Percentiles rank a stretch among this genome's conserved stretches.
Conservation (phyloP, 2,329 filamentous ascomycete genomes). For the Pyrenophora teres region DNA sequence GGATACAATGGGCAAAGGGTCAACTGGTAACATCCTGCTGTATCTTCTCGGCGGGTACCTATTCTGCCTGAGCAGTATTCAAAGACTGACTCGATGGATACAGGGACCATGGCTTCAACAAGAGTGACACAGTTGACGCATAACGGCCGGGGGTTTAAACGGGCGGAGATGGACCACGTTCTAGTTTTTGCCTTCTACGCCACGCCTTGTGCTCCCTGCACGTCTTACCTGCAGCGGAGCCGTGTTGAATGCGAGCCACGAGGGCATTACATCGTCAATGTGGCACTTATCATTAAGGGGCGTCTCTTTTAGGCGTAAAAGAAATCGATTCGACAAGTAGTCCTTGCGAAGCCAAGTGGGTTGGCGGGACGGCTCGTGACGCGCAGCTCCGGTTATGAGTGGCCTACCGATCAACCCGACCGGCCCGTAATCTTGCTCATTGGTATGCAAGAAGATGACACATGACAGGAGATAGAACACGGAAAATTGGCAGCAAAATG, state of each 20-base stretch:
- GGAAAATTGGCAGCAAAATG: too few relatives aligned
- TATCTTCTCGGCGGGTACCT: background rate
- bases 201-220: background rate
- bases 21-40: background rate
- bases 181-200: background rate
- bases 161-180: background rate
- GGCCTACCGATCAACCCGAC: conserved; percentile 3
- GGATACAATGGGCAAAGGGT: background rate
- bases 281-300: background rate
- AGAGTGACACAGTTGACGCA: background rate
- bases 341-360: background rate
- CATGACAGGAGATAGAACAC: background rate
- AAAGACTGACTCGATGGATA: background rate
- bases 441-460: background rate
- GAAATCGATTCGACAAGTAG: background rate
- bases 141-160: background rate
- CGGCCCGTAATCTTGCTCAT: background rate
- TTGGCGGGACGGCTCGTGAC: conserved; percentile 6
- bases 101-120: background rate
- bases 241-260: conserved; percentile 1
- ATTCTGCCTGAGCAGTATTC: background rate
- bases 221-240: conserved; percentile 7
- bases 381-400: conserved; percentile 1
- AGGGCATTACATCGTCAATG: background rate
- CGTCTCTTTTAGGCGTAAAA: background rate